A percentile compares a stretch with the other conserved stretches of the same genome.
These are phyloP conservation scores for Diaporthe sp. DNA, from an alignment of 2,329 filamentous ascomycete species.

Conservation along the genomic window DNA sequence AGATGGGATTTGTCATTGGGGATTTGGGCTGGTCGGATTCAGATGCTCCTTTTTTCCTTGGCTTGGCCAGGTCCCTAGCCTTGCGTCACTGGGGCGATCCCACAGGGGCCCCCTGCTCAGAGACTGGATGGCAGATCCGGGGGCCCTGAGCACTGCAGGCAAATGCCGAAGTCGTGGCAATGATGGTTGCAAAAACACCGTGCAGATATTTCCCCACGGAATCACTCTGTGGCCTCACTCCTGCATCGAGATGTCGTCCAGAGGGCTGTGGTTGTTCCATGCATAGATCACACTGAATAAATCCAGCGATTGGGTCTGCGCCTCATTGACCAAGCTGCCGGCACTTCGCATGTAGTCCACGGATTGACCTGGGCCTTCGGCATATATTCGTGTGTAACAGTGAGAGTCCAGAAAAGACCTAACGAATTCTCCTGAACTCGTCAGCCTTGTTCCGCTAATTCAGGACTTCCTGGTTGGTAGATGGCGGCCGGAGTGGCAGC, in stretches of 20 bases:
- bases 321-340: neutral
- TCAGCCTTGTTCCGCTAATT: neutral
- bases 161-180: neutral
- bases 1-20: constrained; percentile 13
- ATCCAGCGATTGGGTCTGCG: neutral
- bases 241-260: neutral
- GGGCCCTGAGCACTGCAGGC: neutral
- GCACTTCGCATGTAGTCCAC: neutral
- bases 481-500: neutral
- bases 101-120: constrained; percentile 19
- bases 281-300: neutral
- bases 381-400: neutral
- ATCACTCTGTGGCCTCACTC: too few species aligned
- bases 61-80: constrained; percentile 2
- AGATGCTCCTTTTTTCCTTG: constrained; percentile 15
- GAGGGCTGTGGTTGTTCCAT: neutral
- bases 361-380: too few species aligned
- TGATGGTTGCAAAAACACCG: neutral
- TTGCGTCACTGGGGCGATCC: constrained; percentile 32
- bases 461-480: neutral
- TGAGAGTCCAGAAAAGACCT: neutral
- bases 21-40: neutral
- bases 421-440: too few species aligned
- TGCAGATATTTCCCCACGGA: neutral
- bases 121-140: constrained; percentile 2